These are phyloP conservation scores for Endogone sp. DNA, from an alignment of 192 early-diverging fungal genomes.

Conservation along the genomic window DNA sequence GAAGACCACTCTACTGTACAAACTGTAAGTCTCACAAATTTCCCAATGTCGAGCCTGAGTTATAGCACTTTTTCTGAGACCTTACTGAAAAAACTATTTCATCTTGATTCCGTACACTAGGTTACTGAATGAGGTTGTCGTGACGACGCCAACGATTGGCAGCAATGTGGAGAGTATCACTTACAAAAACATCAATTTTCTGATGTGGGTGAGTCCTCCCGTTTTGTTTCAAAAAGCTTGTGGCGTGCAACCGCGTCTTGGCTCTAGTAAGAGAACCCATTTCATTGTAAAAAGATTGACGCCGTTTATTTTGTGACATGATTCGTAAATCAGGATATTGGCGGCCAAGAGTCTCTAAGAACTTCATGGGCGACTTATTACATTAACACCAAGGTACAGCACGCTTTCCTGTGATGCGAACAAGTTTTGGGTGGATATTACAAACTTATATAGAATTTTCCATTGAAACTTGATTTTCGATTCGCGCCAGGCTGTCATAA, in stretches of 20 bases:
- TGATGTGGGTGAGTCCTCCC: constrained; percentile 61
- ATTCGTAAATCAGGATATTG: constrained; percentile 40
- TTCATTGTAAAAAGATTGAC: too few species aligned
- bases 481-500: constrained; percentile 50
- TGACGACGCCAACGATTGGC: constrained; percentile 68
- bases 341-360: constrained; percentile 58
- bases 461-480: background rate
- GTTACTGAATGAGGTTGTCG: constrained; percentile 56
- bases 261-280: too few species aligned
- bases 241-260: background rate
- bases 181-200: constrained; percentile 66
- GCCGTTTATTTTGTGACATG: background rate
- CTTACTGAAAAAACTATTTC: too few species aligned
- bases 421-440: too few species aligned
- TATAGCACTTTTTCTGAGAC: background rate
- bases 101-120: constrained; percentile 14
- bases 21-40: constrained; percentile 42
- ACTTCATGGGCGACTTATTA: constrained; percentile 68
- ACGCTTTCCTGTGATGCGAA: too few species aligned
- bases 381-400: constrained; percentile 49
- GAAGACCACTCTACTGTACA: constrained; percentile 64
- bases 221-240: background rate
- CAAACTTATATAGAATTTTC: too few species aligned
- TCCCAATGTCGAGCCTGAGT: background rate
- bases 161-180: constrained; percentile 66